Conservation (phyloP, 306 rosid species). For the Lagenaria siceraria region DNA sequence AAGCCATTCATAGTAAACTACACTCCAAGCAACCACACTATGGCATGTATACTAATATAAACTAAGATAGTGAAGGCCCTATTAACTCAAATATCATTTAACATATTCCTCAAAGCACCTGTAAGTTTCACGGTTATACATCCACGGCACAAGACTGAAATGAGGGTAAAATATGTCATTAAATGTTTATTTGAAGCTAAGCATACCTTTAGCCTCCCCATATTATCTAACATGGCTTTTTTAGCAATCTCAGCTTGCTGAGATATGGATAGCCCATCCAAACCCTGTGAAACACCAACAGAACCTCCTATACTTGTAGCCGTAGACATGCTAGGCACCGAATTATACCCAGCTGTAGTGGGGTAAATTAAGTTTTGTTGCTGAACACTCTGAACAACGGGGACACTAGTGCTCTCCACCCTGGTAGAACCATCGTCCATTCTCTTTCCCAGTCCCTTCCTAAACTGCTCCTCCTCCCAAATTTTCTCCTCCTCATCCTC, state of each 20-base stretch:
- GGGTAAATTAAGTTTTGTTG: constrained; percentile 38
- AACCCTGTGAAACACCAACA: constrained; percentile 23
- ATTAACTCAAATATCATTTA: not conserved
- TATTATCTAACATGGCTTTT: constrained; percentile 55
- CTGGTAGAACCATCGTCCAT: constrained; percentile 66
- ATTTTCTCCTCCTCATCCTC: constrained; percentile 76
- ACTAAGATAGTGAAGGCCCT: not conserved
- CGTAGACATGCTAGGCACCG: constrained; percentile 19
- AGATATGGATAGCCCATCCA: constrained; percentile 45
- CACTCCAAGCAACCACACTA: not conserved
- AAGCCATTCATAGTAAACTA: not conserved
- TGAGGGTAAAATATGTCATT: not conserved
- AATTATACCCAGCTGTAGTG: constrained; percentile 24
- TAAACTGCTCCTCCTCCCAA: constrained; percentile 95
- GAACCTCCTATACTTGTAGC: constrained; percentile 56
- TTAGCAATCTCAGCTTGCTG: constrained; percentile 57
- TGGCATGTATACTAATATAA: not conserved
- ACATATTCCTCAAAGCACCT: not conserved
- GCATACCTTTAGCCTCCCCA: constrained; percentile 69
- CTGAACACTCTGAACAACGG: constrained; percentile 42
- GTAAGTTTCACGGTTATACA: not conserved
- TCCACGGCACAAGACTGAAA: not conserved
- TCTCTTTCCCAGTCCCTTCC: constrained; percentile 93
- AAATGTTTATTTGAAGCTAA: not conserved
- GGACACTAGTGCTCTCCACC: constrained; percentile 27